Evolutionary conservation across 2,329 filamentous ascomycete genomes (phyloP).

Genomic region (Diaporthe sp.): DNA sequence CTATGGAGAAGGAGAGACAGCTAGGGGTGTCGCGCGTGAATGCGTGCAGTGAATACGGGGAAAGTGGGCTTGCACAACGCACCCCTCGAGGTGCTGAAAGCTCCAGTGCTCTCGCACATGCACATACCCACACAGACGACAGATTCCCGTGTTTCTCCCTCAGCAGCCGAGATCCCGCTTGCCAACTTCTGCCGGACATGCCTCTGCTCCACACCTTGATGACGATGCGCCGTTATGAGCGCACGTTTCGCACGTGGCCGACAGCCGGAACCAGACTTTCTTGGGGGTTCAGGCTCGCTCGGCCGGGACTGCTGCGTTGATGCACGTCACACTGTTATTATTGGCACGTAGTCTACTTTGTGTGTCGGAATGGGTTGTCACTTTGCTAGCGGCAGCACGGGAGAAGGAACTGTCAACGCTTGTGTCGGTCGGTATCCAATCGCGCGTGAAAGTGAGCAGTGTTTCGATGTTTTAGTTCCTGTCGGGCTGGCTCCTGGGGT

Average conservation of each 20-base stretch:
- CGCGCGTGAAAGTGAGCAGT: neutral
- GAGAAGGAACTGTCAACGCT: neutral
- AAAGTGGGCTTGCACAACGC: slow-evolving; percentile 12
- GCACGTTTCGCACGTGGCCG: slow-evolving; percentile 30
- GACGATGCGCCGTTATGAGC: slow-evolving; percentile 15
- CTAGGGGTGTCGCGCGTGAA: neutral
- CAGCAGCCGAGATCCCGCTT: slow-evolving; percentile 10
- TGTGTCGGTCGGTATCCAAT: slow-evolving; percentile 24
- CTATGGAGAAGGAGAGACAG: slow-evolving; percentile 26
- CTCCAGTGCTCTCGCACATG: neutral
- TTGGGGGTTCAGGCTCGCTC: neutral
- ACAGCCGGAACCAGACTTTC: slow-evolving; percentile 9
- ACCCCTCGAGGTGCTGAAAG: neutral
- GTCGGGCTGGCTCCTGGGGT: neutral
- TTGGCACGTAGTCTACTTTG: slow-evolving; percentile 1
- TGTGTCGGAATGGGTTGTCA: slow-evolving; percentile 22
- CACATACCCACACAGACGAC: neutral
- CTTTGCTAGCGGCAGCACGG: slow-evolving; percentile 16
- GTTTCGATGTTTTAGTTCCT: slow-evolving; percentile 9
- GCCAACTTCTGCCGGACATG: slow-evolving; percentile 18
- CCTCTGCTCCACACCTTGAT: slow-evolving; percentile 22
- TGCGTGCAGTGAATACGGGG: neutral
- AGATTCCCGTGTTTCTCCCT: neutral
- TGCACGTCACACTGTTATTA: slow-evolving; percentile 5
- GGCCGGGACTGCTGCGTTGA: neutral